Evolutionary conservation across 345 rosid species (phyloP).

Genomic region (Populus davidiana): DNA sequence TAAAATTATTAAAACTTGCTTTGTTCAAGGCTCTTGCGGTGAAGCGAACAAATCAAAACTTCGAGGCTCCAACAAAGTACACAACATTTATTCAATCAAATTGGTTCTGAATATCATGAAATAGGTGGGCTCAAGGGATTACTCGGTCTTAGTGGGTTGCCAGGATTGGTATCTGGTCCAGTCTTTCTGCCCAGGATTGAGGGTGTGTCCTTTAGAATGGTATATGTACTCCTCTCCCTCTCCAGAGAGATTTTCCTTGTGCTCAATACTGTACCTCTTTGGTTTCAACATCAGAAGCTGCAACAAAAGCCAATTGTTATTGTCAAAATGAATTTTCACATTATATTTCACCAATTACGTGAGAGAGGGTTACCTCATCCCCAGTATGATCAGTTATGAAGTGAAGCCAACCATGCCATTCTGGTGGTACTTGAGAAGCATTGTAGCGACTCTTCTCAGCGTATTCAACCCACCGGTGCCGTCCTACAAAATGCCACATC

Average conservation of each 20-base stretch:
- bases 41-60: not conserved
- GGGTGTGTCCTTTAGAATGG: conserved; percentile 93
- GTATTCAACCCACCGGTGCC: conserved; percentile 96
- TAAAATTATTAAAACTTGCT: too few species aligned
- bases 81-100: conserved; percentile 22
- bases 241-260: conserved; percentile 86
- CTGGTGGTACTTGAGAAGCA: conserved; percentile 96
- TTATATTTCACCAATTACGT: not conserved
- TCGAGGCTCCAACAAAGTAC: conserved; percentile 5
- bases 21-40: conserved; percentile 6
- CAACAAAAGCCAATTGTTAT: conserved; percentile 1
- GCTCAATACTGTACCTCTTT: conserved; percentile 79
- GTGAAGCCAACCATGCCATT: conserved; percentile 99
- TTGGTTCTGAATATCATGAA: not conserved
- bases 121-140: not conserved
- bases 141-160: conserved; percentile 66
- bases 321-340: not conserved
- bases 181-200: conserved; percentile 86
- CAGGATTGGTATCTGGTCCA: conserved; percentile 96
- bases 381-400: conserved; percentile 91
- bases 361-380: conserved; percentile 58
- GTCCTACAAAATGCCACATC: conserved; percentile 43
- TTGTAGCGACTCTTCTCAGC: conserved; percentile 80
- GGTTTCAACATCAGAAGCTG: conserved; percentile 94
- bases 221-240: conserved; percentile 76